These are phyloP conservation scores for Fusarium continuum DNA, from an alignment of 2,329 filamentous ascomycete species.

Conservation along the genomic window DNA sequence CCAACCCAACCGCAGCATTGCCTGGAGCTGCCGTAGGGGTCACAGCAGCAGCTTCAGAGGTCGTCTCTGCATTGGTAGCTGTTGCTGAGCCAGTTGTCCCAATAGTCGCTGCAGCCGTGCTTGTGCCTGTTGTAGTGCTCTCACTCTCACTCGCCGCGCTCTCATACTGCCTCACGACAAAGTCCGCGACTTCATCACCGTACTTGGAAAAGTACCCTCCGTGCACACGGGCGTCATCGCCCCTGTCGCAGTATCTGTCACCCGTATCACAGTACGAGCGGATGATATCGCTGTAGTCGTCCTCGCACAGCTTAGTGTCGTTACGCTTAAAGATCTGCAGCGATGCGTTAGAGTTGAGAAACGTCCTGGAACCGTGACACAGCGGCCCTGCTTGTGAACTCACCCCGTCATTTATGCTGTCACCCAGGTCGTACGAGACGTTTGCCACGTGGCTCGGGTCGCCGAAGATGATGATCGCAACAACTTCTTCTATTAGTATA, in stretches of 20 bases:
- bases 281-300: slow-evolving; percentile 48
- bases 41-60: not conserved
- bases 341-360: slow-evolving; percentile 14
- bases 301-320: slow-evolving; percentile 48
- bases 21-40: slow-evolving; percentile 11
- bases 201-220: slow-evolving; percentile 50
- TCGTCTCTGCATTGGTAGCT: not conserved
- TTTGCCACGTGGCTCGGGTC: slow-evolving; percentile 53
- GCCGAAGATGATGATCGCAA: slow-evolving; percentile 53
- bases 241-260: slow-evolving; percentile 53
- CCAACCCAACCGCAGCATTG: slow-evolving; percentile 19
- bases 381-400: slow-evolving; percentile 26
- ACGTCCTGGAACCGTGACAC: not conserved
- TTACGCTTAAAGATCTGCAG: slow-evolving; percentile 51
- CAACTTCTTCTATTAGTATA: slow-evolving; percentile 45
- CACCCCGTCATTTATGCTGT: slow-evolving; percentile 51
- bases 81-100: slow-evolving; percentile 7
- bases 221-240: slow-evolving; percentile 45
- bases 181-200: slow-evolving; percentile 48
- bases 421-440: slow-evolving; percentile 50
- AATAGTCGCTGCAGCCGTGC: slow-evolving; percentile 7
- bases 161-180: slow-evolving; percentile 49
- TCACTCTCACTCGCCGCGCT: slow-evolving; percentile 9
- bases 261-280: slow-evolving; percentile 55
- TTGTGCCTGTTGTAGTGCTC: slow-evolving; percentile 5